These are phyloP conservation scores for Ophiostoma ips DNA, from an alignment of 2,329 filamentous ascomycete genomes.

Conservation along the genomic window DNA sequence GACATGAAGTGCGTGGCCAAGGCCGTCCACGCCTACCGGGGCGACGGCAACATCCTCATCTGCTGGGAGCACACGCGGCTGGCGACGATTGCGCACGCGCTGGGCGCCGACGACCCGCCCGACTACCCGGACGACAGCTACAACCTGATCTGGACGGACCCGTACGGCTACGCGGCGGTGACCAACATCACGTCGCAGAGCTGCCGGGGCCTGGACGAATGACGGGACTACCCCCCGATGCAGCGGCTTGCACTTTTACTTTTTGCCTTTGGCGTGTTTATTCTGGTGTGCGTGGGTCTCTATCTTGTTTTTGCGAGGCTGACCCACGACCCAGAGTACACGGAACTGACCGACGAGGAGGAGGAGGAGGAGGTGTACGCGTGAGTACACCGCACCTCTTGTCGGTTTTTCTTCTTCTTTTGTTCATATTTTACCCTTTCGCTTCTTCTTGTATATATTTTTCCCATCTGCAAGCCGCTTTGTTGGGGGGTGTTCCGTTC, in stretches of 20 bases:
- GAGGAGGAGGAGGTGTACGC: neutral
- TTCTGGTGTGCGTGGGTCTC: neutral
- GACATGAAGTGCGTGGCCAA: slow-evolving; percentile 40
- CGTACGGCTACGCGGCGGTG: slow-evolving; percentile 33
- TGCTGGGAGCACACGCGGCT: slow-evolving; percentile 34
- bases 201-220: slow-evolving; percentile 37
- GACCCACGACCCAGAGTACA: neutral
- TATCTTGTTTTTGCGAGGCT: neutral
- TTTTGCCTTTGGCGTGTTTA: neutral
- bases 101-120: slow-evolving; percentile 36
- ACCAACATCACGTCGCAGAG: slow-evolving; percentile 32
- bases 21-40: slow-evolving; percentile 31
- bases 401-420: neutral
- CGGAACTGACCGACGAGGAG: neutral
- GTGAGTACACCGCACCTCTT: no score
- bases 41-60: slow-evolving; percentile 43
- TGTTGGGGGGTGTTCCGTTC: neutral
- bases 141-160: slow-evolving; percentile 44
- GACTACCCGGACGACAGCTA: slow-evolving; percentile 36
- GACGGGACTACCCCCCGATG: neutral
- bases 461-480: neutral
- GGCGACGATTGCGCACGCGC: slow-evolving; percentile 33
- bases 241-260: neutral
- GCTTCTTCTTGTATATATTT: neutral
- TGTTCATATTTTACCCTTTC: neutral